Evolutionary conservation across 2,329 filamentous ascomycete species (phyloP).

Genomic region (Aureobasidium sp.): DNA sequence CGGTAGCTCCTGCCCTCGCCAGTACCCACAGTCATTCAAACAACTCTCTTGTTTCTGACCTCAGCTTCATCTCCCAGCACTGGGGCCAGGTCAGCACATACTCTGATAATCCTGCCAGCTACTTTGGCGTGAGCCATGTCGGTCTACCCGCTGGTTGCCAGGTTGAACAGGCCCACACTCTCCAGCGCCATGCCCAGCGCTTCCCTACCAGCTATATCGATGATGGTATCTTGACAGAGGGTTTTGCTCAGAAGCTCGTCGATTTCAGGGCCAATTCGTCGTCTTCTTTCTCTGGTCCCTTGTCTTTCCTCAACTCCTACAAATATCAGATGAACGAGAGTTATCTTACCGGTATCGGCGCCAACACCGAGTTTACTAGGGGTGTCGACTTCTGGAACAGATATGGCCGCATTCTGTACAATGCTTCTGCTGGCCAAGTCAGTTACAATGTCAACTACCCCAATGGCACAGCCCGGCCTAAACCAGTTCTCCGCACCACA

Average conservation of each 20-base stretch:
- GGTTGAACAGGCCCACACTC: conserved; percentile 46
- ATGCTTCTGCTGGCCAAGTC: conserved; percentile 42
- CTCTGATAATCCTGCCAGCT: conserved; percentile 37
- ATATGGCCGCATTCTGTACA: conserved; percentile 49
- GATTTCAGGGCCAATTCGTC: conserved; percentile 37
- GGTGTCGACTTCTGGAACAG: conserved; percentile 49
- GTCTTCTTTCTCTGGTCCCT: conserved; percentile 38
- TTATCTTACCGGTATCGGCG: conserved; percentile 41
- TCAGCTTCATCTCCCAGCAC: conserved; percentile 31
- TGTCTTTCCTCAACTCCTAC: conserved; percentile 49
- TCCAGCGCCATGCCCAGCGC: conserved; percentile 50
- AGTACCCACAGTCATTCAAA: not conserved
- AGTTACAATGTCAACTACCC: conserved; percentile 45
- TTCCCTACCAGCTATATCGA: conserved; percentile 42
- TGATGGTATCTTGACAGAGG: conserved; percentile 44
- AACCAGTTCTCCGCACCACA: conserved; percentile 48
- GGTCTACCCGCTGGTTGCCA: conserved; percentile 50
- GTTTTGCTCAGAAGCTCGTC: conserved; percentile 43
- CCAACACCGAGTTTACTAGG: conserved; percentile 43
- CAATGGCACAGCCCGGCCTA: conserved; percentile 40
- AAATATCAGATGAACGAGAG: conserved; percentile 40
- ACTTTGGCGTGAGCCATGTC: conserved; percentile 43
- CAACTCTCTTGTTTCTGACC: conserved; percentile 19
- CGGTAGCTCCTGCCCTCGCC: not conserved
- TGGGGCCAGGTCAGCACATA: conserved; percentile 46